Evolutionary conservation across 2,329 filamentous ascomycete genomes (phyloP), one percentile per base, ranked within the genome.

Genomic region (Hirsutella minnesotensis): DNA sequence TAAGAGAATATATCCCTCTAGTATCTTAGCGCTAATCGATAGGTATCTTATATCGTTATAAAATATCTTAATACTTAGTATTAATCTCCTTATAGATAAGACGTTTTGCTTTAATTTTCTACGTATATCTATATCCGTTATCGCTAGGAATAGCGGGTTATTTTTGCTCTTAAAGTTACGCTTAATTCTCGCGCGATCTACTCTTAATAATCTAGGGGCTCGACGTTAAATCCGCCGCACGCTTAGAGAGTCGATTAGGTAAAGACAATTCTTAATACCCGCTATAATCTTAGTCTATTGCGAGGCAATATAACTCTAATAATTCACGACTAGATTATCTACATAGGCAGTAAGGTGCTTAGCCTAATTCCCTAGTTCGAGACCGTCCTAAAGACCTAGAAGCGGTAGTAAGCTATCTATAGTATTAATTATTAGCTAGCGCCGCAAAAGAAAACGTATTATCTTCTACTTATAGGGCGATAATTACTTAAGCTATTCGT

Each of bases 41-140:
- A 46, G 27, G 15, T 43, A 46, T 22, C 42, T 46, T 27, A 43
- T 46, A 19, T 46, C 43, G 8, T 43, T 9, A 16, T 46, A 24
- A 16, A 46, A 46, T 18, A 34, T 46, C 21, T 43, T 4, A 16
- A 46, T 38, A 16, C 38, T 46, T 12, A 33, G 41, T 30, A 46
- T 43, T 20, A 3, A 9, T 36, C n/a, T n/a, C n/a, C n/a, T n/a
- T n/a, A 20, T 19, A 39, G n/a, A 29, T 33, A 19, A 9, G n/a
- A n/a, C n/a, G n/a, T n/a, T n/a, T n/a, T n/a, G n/a, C n/a, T n/a
- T n/a, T n/a, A n/a, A n/a, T n/a, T n/a, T n/a, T n/a, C n/a, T n/a
- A n/a, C n/a, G n/a, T n/a, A n/a, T n/a, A n/a, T n/a, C n/a, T n/a
- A n/a, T n/a, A n/a, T n/a, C n/a, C n/a, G n/a, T n/a, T n/a, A n/a